These are phyloP conservation scores for Mariannaea sp. DNA, from an alignment of 2,329 filamentous ascomycete genomes.

Conservation along the genomic window DNA sequence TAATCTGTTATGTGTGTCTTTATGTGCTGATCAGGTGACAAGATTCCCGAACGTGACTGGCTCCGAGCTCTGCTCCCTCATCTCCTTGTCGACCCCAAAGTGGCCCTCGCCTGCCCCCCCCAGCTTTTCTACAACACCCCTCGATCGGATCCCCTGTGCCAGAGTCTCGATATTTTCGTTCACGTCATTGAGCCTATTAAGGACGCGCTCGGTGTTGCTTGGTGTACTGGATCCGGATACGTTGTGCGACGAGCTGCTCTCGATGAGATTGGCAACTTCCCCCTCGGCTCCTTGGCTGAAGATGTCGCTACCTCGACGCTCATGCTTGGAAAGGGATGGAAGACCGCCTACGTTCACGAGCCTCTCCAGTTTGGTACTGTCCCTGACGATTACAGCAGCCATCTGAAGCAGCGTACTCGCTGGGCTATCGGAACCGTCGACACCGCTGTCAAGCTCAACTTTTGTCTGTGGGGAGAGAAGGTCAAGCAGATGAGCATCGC, in stretches of 20 bases:
- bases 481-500: slow-evolving; percentile 59
- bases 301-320: slow-evolving; percentile 64
- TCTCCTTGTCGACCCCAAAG: slow-evolving; percentile 59
- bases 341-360: slow-evolving; percentile 64
- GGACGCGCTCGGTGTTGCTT: slow-evolving; percentile 59
- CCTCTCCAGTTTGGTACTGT: slow-evolving; percentile 64
- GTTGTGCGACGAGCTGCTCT: slow-evolving; percentile 62
- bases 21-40: too few relatives aligned
- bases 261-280: slow-evolving; percentile 65
- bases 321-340: slow-evolving; percentile 65
- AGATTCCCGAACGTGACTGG: slow-evolving; percentile 66
- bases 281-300: slow-evolving; percentile 62
- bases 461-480: slow-evolving; percentile 60
- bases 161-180: slow-evolving; percentile 63
- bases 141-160: slow-evolving; percentile 60
- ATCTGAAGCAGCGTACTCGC: slow-evolving; percentile 61
- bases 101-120: slow-evolving; percentile 64
- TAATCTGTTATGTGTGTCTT: too few relatives aligned
- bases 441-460: slow-evolving; percentile 63
- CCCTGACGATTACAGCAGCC: slow-evolving; percentile 59
- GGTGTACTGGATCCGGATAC: slow-evolving; percentile 69
- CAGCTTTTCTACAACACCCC: slow-evolving; percentile 69
- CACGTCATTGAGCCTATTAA: slow-evolving; percentile 58
- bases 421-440: slow-evolving; percentile 63
- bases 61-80: slow-evolving; percentile 64